These are phyloP conservation scores for Peziza echinospora DNA, from an alignment of 495 filamentous ascomycete species.

Conservation along the genomic window DNA sequence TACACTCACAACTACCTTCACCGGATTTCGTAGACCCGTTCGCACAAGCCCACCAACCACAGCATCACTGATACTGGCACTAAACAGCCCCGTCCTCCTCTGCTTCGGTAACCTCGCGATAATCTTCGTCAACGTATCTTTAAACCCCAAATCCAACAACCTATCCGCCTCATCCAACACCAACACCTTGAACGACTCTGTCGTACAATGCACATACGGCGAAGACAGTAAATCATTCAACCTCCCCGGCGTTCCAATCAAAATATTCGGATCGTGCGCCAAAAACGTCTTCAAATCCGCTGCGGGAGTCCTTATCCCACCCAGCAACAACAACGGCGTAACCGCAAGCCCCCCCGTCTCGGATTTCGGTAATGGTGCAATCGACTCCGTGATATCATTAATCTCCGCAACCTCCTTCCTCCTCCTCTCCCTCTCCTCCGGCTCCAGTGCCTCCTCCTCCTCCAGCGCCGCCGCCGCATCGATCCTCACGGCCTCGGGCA, in stretches of 20 bases:
- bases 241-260: conserved; percentile 76
- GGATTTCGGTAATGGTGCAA: not conserved
- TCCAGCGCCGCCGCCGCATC: conserved; percentile 15
- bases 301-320: conserved; percentile 57
- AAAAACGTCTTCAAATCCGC: conserved; percentile 72
- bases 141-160: conserved; percentile 85
- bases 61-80: conserved; percentile 77
- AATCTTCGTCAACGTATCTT: conserved; percentile 70
- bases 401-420: conserved; percentile 1
- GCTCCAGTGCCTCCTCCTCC: not conserved
- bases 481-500: conserved; percentile 30
- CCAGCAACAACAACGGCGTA: conserved; percentile 73
- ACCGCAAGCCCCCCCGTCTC: conserved; percentile 29
- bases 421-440: not conserved
- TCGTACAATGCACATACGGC: conserved; percentile 72
- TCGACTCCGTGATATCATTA: not conserved
- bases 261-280: conserved; percentile 55
- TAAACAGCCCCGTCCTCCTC: conserved; percentile 79
- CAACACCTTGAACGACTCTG: conserved; percentile 71
- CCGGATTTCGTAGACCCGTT: conserved; percentile 78
- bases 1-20: conserved; percentile 82
- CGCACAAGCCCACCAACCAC: conserved; percentile 68
- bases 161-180: conserved; percentile 90
- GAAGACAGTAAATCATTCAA: conserved; percentile 73
- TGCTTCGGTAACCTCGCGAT: conserved; percentile 74